Percentiles rank a stretch among this genome's conserved stretches.
Conservation (phyloP, 2,329 filamentous ascomycete species). For the Talaromyces amestolkiae region DNA sequence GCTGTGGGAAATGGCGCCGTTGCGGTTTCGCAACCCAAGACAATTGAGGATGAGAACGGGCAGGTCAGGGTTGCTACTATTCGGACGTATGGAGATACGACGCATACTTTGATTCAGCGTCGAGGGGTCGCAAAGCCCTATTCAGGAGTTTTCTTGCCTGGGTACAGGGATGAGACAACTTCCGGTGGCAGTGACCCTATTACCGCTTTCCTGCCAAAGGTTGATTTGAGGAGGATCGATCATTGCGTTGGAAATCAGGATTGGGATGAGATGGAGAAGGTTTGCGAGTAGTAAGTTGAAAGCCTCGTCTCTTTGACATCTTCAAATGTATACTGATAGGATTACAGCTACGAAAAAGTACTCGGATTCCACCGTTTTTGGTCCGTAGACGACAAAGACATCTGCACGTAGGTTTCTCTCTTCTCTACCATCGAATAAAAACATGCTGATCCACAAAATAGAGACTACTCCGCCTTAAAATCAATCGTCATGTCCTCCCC, state of each 20-base stretch:
- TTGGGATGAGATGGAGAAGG: slow-evolving; percentile 79
- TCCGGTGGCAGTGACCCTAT: slow-evolving; percentile 46
- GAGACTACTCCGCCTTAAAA: slow-evolving; percentile 81
- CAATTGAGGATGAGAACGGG: slow-evolving; percentile 61
- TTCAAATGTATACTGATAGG: slow-evolving; percentile 6
- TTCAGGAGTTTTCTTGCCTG: slow-evolving; percentile 75
- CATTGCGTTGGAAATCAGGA: slow-evolving; percentile 98
- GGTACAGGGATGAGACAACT: slow-evolving; percentile 62
- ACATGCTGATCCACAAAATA: slow-evolving; percentile 2
- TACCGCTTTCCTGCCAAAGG: slow-evolving; percentile 54
- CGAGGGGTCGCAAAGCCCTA: slow-evolving; percentile 50
- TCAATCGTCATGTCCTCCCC: slow-evolving; percentile 86
- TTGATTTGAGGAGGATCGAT: slow-evolving; percentile 75
- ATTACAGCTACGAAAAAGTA: slow-evolving; percentile 72
- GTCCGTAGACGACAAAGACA: slow-evolving; percentile 90
- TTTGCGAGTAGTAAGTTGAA: slow-evolving; percentile 55
- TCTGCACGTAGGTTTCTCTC: slow-evolving; percentile 59
- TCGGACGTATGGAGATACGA: slow-evolving; percentile 90
- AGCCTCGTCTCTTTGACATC: too few species aligned
- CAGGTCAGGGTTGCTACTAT: slow-evolving; percentile 74
- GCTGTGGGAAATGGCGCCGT: slow-evolving; percentile 59
- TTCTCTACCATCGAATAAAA: background rate
- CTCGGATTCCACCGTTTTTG: slow-evolving; percentile 96
- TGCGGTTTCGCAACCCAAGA: slow-evolving; percentile 50
- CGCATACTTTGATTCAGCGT: slow-evolving; percentile 83